phyloP scores from a whole-genome alignment of 352 stramenopile genomes.

The Phytophthora ohioensis region DNA sequence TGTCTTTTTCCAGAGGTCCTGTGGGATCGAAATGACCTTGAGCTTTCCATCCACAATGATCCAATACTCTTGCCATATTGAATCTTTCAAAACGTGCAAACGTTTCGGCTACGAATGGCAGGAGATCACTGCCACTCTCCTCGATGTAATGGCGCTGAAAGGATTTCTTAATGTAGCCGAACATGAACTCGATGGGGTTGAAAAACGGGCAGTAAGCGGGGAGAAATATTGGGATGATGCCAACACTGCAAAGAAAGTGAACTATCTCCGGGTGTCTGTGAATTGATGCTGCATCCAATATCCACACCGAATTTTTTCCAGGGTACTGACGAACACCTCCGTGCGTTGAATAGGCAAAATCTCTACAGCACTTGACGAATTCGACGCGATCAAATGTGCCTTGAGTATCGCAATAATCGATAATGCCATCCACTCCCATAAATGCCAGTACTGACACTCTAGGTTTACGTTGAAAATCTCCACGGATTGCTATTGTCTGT shows the following conservation, averaged over 20 bases:
- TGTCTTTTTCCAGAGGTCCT: background rate
- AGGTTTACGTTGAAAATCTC: background rate
- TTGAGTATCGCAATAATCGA: background rate
- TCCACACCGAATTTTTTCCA: background rate
- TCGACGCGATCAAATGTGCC: background rate
- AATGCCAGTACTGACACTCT: background rate
- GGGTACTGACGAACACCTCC: background rate
- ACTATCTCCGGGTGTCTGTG: background rate
- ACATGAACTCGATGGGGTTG: background rate
- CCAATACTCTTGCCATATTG: background rate
- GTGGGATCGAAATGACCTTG: background rate
- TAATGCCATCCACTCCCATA: background rate
- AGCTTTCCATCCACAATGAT: background rate
- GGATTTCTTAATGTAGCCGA: background rate
- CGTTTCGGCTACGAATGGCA: background rate
- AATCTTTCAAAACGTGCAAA: background rate
- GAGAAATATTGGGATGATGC: background rate
- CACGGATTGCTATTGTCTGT: background rate
- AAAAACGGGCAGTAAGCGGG: background rate
- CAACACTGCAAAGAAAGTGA: background rate
- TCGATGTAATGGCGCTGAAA: background rate
- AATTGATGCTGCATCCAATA: background rate
- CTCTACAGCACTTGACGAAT: background rate
- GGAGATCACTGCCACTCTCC: background rate
- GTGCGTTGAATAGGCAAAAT: background rate